Conservation (phyloP, 805 yeast genomes). For the Ascoidea rubescens region DNA sequence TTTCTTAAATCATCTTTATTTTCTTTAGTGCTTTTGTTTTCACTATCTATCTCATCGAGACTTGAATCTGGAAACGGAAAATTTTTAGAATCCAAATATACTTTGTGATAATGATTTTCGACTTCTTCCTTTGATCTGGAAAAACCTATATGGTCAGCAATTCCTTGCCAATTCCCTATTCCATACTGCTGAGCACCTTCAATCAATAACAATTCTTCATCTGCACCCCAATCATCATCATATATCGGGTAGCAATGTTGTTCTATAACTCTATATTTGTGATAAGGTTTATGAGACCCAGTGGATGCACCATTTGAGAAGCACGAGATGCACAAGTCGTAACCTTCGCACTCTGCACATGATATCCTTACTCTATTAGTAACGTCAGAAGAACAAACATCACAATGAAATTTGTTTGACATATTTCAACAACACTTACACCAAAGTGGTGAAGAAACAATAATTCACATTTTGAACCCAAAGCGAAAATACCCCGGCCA, state of each 20-base stretch:
- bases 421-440: slow-evolving; percentile 2
- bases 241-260: slow-evolving; percentile 92
- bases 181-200: slow-evolving; percentile 91
- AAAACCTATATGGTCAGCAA: slow-evolving; percentile 84
- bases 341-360: slow-evolving; percentile 88
- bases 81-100: slow-evolving; percentile 51
- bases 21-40: slow-evolving; percentile 22
- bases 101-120: slow-evolving; percentile 60
- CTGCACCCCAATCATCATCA: slow-evolving; percentile 93
- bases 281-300: slow-evolving; percentile 87
- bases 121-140: slow-evolving; percentile 88
- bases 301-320: slow-evolving; percentile 73
- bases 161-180: slow-evolving; percentile 94
- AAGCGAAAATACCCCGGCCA: not conserved
- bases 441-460: not conserved
- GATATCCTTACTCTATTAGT: slow-evolving; percentile 81
- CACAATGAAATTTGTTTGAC: slow-evolving; percentile 68
- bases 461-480: not conserved
- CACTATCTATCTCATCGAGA: slow-evolving; percentile 34
- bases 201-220: slow-evolving; percentile 77
- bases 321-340: slow-evolving; percentile 96
- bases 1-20: slow-evolving; percentile 23
- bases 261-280: slow-evolving; percentile 82
- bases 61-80: slow-evolving; percentile 63
- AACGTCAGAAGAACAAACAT: slow-evolving; percentile 92